phyloP scores from a whole-genome alignment of 257 asterid genomes.

The Gentiana straminea region DNA sequence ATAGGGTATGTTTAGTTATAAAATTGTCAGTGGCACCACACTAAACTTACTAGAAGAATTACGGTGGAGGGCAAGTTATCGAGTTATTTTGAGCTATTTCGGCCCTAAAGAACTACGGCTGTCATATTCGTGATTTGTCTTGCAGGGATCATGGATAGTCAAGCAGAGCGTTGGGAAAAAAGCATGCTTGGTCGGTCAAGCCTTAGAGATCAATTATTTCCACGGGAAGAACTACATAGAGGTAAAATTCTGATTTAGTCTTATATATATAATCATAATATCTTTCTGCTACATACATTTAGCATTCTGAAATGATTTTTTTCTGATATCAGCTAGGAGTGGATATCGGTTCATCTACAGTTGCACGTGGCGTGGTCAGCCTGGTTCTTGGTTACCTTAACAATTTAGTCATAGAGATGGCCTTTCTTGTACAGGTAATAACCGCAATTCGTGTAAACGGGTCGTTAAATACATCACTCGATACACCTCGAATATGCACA shows the following conservation, averaged over 20 bases:
- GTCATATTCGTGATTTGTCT: conserved; percentile 6
- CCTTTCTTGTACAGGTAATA: conserved; percentile 81
- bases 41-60: too few relatives aligned
- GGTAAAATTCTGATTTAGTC: conserved; percentile 27
- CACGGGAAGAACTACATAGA: conserved; percentile 91
- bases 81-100: neutral
- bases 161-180: conserved; percentile 93
- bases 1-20: too few relatives aligned
- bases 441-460: too few relatives aligned
- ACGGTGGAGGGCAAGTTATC: neutral
- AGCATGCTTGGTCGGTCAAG: conserved; percentile 81
- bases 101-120: neutral
- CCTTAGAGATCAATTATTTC: conserved; percentile 67
- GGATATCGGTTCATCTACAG: conserved; percentile 80
- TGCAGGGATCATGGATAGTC: conserved; percentile 95
- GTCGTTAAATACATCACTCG: too few relatives aligned
- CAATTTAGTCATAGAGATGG: conserved; percentile 86
- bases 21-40: too few relatives aligned
- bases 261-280: neutral
- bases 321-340: conserved; percentile 52
- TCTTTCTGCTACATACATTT: neutral
- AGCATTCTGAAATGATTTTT: too few relatives aligned
- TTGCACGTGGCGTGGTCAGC: conserved; percentile 80
- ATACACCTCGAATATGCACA: too few relatives aligned
- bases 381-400: conserved; percentile 86